phyloP scores from a whole-genome alignment of 352 stramenopile genomes.

The Globisporangium heterothallicum region DNA sequence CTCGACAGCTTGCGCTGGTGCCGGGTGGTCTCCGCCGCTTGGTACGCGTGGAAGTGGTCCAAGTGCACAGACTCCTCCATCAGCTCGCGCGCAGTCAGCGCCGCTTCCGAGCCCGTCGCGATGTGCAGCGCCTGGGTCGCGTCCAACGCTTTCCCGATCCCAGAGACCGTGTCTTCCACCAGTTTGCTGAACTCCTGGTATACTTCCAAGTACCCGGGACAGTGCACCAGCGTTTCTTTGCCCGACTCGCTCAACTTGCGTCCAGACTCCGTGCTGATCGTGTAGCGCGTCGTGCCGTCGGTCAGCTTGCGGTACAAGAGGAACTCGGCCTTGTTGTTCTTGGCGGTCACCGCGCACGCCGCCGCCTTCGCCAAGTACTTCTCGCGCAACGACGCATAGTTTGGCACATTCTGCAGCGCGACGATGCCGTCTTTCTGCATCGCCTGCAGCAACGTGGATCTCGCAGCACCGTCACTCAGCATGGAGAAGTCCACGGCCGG shows the following conservation, averaged over 20 bases:
- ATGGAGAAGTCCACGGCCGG: conserved; percentile 51
- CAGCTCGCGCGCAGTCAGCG: conserved; percentile 50
- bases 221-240: conserved; percentile 37
- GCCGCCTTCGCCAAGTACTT: conserved; percentile 57
- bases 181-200: conserved; percentile 52
- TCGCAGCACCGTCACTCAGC: conserved; percentile 20
- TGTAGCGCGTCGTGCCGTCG: conserved; percentile 71
- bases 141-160: conserved; percentile 51
- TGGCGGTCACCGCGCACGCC: conserved; percentile 45
- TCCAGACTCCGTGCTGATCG: conserved; percentile 62
- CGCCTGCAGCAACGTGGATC: conserved; percentile 38
- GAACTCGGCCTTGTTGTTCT: conserved; percentile 50
- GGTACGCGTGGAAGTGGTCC: conserved; percentile 80
- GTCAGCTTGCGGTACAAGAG: conserved; percentile 57
- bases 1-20: conserved; percentile 6
- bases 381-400: conserved; percentile 38
- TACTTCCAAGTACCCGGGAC: conserved; percentile 46
- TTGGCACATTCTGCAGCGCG: conserved; percentile 63
- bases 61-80: conserved; percentile 68
- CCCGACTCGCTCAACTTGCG: conserved; percentile 30
- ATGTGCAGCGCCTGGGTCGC: conserved; percentile 49
- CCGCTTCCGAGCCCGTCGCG: conserved; percentile 20
- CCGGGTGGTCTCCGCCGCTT: conserved; percentile 20
- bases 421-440: conserved; percentile 72
- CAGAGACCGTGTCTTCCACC: conserved; percentile 50